Conservation (phyloP, 148 eudicot genomes). For the Nyssa sinensis region DNA sequence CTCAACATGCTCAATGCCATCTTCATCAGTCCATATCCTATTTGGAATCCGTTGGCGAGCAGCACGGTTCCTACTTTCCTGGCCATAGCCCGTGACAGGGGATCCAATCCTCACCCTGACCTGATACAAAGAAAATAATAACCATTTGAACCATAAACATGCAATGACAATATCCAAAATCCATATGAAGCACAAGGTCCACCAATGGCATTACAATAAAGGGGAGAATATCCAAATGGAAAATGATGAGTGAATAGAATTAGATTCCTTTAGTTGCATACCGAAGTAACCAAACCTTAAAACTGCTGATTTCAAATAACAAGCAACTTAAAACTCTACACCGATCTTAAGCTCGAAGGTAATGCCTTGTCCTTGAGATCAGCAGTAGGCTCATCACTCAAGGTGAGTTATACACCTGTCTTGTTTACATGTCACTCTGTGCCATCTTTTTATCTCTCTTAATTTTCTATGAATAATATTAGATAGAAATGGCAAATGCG, state of each 20-base stretch:
- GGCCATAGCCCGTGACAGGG: slow-evolving; percentile 88
- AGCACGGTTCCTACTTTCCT: slow-evolving; percentile 85
- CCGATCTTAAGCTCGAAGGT: not conserved
- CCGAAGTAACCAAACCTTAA: not conserved
- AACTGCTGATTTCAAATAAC: not conserved
- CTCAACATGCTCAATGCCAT: slow-evolving; percentile 85
- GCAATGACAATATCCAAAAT: not conserved
- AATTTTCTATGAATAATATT: too few relatives aligned
- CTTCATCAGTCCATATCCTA: slow-evolving; percentile 78
- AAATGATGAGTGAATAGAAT: not conserved
- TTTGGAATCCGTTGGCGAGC: slow-evolving; percentile 83
- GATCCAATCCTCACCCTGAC: slow-evolving; percentile 83
- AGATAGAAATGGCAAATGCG: too few relatives aligned
- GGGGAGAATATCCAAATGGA: not conserved
- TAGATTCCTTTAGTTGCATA: not conserved
- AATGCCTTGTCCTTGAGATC: not conserved
- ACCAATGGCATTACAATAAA: not conserved
- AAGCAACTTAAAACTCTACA: not conserved
- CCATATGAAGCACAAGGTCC: not conserved
- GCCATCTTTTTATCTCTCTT: too few relatives aligned
- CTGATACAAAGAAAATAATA: slow-evolving; percentile 30
- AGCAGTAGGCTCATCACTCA: not conserved
- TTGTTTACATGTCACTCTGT: not conserved
- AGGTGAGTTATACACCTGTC: not conserved
- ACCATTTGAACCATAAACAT: slow-evolving; percentile 4